Percentiles rank a stretch among this genome's conserved stretches.
Conservation (phyloP, 1,284 basidiomycete species). For the Phlebopus sp. region DNA sequence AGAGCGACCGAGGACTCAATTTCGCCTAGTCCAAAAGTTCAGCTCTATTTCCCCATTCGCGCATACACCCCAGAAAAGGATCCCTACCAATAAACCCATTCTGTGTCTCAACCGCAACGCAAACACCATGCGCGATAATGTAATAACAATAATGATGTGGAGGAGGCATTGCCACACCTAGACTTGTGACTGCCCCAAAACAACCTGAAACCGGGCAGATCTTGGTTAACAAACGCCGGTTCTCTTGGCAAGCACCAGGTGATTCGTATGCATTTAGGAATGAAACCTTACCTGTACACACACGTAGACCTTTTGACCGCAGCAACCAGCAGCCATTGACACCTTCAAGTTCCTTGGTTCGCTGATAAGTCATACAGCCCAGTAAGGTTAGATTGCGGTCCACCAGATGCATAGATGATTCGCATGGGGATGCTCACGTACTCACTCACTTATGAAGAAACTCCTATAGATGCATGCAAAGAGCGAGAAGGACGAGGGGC, state of each 20-base stretch:
- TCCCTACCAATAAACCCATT: conserved; percentile 47
- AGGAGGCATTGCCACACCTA: conserved; percentile 52
- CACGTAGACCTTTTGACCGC: conserved; percentile 31
- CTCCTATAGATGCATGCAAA: conserved; percentile 26
- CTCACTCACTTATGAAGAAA: no score
- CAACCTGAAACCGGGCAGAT: conserved; percentile 19
- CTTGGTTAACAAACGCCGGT: conserved; percentile 4
- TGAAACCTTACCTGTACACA: conserved; percentile 33
- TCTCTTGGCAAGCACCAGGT: neutral
- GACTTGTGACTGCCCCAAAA: conserved; percentile 41
- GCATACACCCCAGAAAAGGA: neutral
- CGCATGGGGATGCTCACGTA: conserved; percentile 30
- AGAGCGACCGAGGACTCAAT: conserved; percentile 50
- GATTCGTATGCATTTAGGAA: neutral
- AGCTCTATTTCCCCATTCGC: neutral
- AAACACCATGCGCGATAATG: conserved; percentile 47
- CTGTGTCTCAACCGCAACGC: conserved; percentile 43
- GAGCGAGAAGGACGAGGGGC: neutral
- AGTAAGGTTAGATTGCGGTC: neutral
- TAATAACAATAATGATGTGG: conserved; percentile 16
- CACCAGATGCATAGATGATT: neutral
- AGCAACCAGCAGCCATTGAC: conserved; percentile 29
- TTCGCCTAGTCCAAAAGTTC: conserved; percentile 37
- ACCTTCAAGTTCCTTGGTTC: conserved; percentile 39
- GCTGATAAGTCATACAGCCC: conserved; percentile 24